Evolutionary conservation across 805 yeast species (phyloP).

Genomic region (Starmera amethionina): DNA sequence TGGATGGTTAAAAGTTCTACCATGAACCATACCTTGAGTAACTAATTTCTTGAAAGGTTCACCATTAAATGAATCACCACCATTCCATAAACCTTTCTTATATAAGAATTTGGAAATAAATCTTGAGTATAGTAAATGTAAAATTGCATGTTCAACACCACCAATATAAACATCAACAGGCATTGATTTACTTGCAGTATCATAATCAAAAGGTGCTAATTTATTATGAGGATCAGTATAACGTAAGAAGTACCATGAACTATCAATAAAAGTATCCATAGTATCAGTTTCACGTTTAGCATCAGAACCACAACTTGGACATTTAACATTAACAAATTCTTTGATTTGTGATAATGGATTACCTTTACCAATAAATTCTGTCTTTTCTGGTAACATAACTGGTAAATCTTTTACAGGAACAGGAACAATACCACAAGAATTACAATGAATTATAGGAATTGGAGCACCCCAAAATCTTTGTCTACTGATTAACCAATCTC

Average conservation of each 20-base stretch:
- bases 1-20: conserved; percentile 72
- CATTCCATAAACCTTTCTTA: conserved; percentile 60
- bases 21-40: conserved; percentile 98
- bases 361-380: conserved; percentile 37
- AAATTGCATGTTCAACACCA: conserved; percentile 94
- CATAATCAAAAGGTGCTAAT: conserved; percentile 39
- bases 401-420: conserved; percentile 88
- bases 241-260: conserved; percentile 93
- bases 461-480: conserved; percentile 99
- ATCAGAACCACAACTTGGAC: conserved; percentile 70
- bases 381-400: conserved; percentile 60
- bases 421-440: conserved; percentile 78
- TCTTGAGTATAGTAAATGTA: conserved; percentile 80
- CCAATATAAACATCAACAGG: conserved; percentile 92
- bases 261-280: conserved; percentile 97
- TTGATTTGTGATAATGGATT: conserved; percentile 62
- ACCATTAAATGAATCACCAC: conserved; percentile 35
- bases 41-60: conserved; percentile 79
- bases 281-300: conserved; percentile 94
- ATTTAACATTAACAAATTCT: conserved; percentile 60
- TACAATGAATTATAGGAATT: conserved; percentile 88
- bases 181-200: conserved; percentile 40
- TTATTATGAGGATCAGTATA: conserved; percentile 66
- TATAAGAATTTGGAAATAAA: conserved; percentile 75
- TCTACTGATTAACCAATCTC: conserved; percentile 93